These are phyloP conservation scores for Tulasnella sp. DNA, from an alignment of 768 basidiomycete species.

Conservation along the genomic window DNA sequence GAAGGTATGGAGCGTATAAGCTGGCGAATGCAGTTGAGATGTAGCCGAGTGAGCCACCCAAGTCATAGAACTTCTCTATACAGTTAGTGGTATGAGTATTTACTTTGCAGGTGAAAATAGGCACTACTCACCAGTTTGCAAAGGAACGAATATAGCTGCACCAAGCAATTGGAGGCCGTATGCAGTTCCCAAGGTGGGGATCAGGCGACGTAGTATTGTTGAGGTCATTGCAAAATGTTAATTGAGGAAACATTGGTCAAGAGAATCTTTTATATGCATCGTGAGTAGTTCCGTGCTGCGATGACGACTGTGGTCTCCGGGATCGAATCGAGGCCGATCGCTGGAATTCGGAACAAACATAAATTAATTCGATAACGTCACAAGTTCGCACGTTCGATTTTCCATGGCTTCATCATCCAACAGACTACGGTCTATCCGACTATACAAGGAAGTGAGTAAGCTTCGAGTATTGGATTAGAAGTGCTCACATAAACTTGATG, in stretches of 20 bases:
- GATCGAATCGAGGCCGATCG: no score
- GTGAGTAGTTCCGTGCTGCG: no score
- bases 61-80: constrained; percentile 49
- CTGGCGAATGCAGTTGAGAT: constrained; percentile 46
- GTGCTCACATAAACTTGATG: not conserved
- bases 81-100: no score
- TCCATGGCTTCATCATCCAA: constrained; percentile 2
- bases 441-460: constrained; percentile 54
- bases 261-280: not conserved
- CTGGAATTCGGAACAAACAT: no score
- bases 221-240: not conserved
- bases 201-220: constrained; percentile 25
- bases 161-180: no score
- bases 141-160: no score
- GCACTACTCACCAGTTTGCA: no score
- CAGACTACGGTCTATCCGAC: constrained; percentile 46
- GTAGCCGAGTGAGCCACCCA: constrained; percentile 53
- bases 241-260: not conserved
- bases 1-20: constrained; percentile 49
- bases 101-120: no score
- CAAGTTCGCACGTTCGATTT: no score
- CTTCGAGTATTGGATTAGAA: not conserved
- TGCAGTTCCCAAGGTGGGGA: constrained; percentile 37
- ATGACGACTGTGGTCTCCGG: no score
- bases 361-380: no score